phyloP scores from a whole-genome alignment of 176 grass and related monocot genomes.

The Dactylis glomerata region DNA sequence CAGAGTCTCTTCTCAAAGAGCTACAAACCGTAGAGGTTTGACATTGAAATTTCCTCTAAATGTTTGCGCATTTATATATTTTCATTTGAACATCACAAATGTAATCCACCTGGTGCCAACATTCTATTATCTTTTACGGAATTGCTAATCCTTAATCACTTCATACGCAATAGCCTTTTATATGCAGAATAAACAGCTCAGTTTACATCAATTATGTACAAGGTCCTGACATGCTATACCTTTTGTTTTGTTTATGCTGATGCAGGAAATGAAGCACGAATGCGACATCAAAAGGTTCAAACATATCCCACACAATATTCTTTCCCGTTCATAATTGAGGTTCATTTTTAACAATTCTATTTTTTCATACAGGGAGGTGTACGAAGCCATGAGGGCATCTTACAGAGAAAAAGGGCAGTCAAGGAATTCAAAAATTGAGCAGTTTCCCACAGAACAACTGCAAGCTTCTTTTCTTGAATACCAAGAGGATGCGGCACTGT shows the following conservation, averaged over 20 bases:
- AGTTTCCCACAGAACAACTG: slow-evolving; percentile 56
- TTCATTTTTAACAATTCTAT: not conserved
- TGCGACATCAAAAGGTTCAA: slow-evolving; percentile 84
- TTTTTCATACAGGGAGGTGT: slow-evolving; percentile 53
- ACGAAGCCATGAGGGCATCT: slow-evolving; percentile 64
- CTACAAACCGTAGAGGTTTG: slow-evolving; percentile 90
- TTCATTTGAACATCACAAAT: not conserved
- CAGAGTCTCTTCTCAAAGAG: slow-evolving; percentile 97
- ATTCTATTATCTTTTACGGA: slow-evolving; percentile 13
- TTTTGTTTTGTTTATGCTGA: slow-evolving; percentile 21
- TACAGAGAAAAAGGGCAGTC: slow-evolving; percentile 62
- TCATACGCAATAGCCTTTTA: not conserved
- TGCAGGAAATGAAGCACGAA: slow-evolving; percentile 88
- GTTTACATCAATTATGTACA: not conserved
- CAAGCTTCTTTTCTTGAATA: slow-evolving; percentile 58
- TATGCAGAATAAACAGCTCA: not conserved
- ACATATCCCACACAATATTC: slow-evolving; percentile 1
- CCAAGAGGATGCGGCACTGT: slow-evolving; percentile 70
- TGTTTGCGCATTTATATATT: slow-evolving; percentile 6
- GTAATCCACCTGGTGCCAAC: not conserved
- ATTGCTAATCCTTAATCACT: not conserved
- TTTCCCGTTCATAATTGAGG: not conserved
- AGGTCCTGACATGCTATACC: slow-evolving; percentile 26
- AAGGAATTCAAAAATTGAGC: slow-evolving; percentile 51
- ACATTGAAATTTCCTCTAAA: slow-evolving; percentile 13